Evolutionary conservation across 495 filamentous ascomycete species (phyloP), one percentile per base, ranked within the genome.

Genomic region (Aspergillus indologenus): DNA sequence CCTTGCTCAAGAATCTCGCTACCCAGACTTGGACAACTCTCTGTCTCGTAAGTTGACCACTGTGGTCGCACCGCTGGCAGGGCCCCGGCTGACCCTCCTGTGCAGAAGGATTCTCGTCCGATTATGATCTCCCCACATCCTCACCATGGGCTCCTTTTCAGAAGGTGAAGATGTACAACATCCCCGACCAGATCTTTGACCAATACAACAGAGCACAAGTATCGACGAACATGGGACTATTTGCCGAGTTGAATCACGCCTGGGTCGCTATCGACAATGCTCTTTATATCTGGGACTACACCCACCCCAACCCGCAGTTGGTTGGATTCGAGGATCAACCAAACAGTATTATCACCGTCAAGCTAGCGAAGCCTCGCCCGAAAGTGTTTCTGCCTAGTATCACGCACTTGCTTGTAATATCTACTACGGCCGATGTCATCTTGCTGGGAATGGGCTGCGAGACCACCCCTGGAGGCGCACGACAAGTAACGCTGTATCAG

Each of bases 211-310:
- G 81, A 20, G 89, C 89, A 48, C 84, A 92, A 61, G 84, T 96
- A 2, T 86, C 86, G 22, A 94, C 93, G 12, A 84, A 81, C 67
- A 95, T 98, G 87, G 94, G 94, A 20, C 74, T 98, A 43, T 96
- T 99, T 71, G 90, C 94, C 20, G 88, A 91, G 69, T 71, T 99
- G 62, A 90, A 90, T 58, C 92, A 97, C 75, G 93, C 92, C 46
- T 99, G 93, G 92, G 87, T 95, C 20, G 82, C 90, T 0, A 96
- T 99, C 66, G 94, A 99, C 74, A 96, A 94, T 72, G 87, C 89
- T 54, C 80, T 99, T 23, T 99, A 98, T 68, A 79, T 99, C 14
- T 99, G 94, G 94, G 94, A 99, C 72, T 99, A 96, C 67, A 93
- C 91, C 11, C 82, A 88, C 60, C 87, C 89, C 24, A 87, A 91